phyloP scores from a whole-genome alignment of 768 basidiomycete genomes.

The Xerocomellus dryophilus region DNA sequence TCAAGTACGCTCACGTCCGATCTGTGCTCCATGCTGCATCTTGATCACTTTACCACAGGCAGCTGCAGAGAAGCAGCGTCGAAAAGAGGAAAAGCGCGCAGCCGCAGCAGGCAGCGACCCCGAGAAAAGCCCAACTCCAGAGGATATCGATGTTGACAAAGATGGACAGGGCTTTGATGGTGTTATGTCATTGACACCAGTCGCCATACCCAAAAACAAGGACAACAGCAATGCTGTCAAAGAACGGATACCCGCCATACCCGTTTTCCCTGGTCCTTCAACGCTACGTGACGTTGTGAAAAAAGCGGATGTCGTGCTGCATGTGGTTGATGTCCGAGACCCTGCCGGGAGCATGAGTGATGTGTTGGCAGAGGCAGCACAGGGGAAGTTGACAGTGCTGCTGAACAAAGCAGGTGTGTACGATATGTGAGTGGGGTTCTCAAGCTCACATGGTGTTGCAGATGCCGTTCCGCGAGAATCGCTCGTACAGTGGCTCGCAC shows the following conservation, averaged over 20 bases:
- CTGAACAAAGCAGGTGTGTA: constrained; percentile 84
- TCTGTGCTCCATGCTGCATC: not conserved
- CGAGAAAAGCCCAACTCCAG: constrained; percentile 25
- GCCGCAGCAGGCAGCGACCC: constrained; percentile 25
- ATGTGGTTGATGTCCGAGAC: constrained; percentile 85
- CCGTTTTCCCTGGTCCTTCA: constrained; percentile 27
- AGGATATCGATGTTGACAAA: constrained; percentile 29
- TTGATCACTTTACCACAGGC: constrained; percentile 42
- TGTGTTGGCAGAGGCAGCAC: constrained; percentile 40
- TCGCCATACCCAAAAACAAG: not conserved
- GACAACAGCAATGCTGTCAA: not conserved
- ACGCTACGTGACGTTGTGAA: constrained; percentile 52
- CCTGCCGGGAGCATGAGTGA: constrained; percentile 76
- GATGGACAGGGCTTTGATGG: constrained; percentile 40
- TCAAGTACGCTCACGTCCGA: constrained; percentile 40
- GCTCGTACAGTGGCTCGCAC: constrained; percentile 61
- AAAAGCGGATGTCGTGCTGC: constrained; percentile 71
- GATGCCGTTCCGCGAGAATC: constrained; percentile 81
- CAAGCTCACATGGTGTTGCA: constrained; percentile 29
- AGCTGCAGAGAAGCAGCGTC: constrained; percentile 70
- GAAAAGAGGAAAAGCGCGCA: constrained; percentile 64
- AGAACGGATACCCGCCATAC: constrained; percentile 14
- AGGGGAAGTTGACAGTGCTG: constrained; percentile 57
- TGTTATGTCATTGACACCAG: constrained; percentile 22
- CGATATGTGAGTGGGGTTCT: not conserved